Evolutionary conservation across 1,284 basidiomycete genomes (phyloP), one percentile per base, ranked within the genome.

Genomic region (Apiotrichum siamense): DNA sequence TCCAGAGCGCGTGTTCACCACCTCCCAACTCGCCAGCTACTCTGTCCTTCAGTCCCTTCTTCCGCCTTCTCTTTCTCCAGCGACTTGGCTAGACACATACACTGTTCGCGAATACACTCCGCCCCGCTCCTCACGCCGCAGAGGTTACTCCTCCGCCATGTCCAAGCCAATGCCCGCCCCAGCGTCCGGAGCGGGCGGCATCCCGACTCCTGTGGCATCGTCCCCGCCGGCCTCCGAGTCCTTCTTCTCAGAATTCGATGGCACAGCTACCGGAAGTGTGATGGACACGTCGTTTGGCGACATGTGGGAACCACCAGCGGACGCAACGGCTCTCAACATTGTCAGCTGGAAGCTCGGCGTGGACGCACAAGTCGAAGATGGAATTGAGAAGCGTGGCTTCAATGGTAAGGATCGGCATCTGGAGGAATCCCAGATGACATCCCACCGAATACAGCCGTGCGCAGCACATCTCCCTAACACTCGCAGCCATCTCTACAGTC

Each of bases 401-500:
- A 70, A 72, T 40, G 68, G 69, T 69, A 32, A 32, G 61, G 6
- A 21, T 11, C 18, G 12, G 13, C 20, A 4, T 21, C 7, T 2
- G 36, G 17, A 11, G 20, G 6, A 23, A 21, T 24, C 29, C 3
- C 12, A 2, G 13, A 4, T 5, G 15, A 15, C 10, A 32, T 20
- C 11, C 15, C 9, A 31, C 29, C 7, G 15, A 31, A 7, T 31
- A 31, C 29, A 15, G 29, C 29, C 29, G 15, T 31, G 7, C 29
- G 7, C 29, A 9, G 15, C 29, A 15, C 15, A 31, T 31, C 15
- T 15, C 15, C 10, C 33, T 50, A 12, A 43, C 25, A 7, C 31
- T 35, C 33, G 33, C 5, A 77, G 84, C 84, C 23, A 84, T 86
- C 54, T 85, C 85, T 9, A 85, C 83, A 9, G 83, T 86, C 11